A percentile compares a stretch with the other conserved stretches of the same genome.
These are phyloP conservation scores for Podaxis carcinomalis DNA, from an alignment of 768 basidiomycete genomes.

Conservation along the genomic window DNA sequence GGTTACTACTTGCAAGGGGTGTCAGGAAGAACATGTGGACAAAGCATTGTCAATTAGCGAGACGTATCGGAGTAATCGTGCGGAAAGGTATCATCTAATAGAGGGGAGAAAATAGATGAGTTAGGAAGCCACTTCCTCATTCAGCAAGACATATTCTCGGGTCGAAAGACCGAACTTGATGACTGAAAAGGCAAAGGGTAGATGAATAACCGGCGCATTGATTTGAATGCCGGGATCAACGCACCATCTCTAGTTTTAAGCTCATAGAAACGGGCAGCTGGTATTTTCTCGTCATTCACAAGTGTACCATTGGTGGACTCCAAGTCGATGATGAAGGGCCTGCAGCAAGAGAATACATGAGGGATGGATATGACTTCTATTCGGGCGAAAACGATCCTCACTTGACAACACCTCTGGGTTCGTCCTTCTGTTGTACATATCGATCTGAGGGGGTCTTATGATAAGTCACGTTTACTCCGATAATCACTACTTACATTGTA, in stretches of 20 bases:
- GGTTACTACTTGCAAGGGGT: slow-evolving; percentile 8
- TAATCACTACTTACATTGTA: slow-evolving; percentile 65
- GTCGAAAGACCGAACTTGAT: slow-evolving; percentile 82
- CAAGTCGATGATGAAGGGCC: slow-evolving; percentile 95
- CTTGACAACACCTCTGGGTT: slow-evolving; percentile 86
- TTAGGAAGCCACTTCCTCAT: slow-evolving; percentile 60
- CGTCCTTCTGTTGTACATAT: slow-evolving; percentile 81
- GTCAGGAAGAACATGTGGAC: slow-evolving; percentile 7
- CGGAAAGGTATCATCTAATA: neutral
- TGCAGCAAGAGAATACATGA: slow-evolving; percentile 25
- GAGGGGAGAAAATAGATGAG: neutral
- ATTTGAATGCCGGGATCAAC: slow-evolving; percentile 20
- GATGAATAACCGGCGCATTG: neutral
- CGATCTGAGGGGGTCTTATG: slow-evolving; percentile 48
- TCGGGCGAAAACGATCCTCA: slow-evolving; percentile 32
- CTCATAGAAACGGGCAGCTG: slow-evolving; percentile 84
- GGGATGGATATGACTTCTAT: neutral
- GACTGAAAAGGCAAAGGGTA: slow-evolving; percentile 38
- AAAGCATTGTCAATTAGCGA: slow-evolving; percentile 12
- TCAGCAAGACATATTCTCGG: slow-evolving; percentile 81
- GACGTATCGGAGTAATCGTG: slow-evolving; percentile 10
- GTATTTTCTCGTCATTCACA: slow-evolving; percentile 86
- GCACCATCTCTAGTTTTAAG: slow-evolving; percentile 74
- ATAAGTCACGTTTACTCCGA: slow-evolving; percentile 6
- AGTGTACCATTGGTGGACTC: slow-evolving; percentile 97